These are phyloP conservation scores for Mikania micrantha DNA, from an alignment of 129 eudicot species.

Conservation along the genomic window DNA sequence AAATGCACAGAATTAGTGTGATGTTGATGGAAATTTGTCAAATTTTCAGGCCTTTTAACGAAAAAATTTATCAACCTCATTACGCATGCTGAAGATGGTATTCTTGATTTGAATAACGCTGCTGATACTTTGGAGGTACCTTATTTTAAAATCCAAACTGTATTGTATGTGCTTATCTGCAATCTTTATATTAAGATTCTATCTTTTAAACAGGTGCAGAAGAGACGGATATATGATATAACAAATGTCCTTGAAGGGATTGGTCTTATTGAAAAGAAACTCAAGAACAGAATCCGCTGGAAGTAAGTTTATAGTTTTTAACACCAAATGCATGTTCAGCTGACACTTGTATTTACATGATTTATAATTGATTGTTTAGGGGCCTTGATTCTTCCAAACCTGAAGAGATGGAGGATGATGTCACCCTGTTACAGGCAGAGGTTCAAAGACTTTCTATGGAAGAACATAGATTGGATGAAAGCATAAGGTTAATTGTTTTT, in stretches of 20 bases:
- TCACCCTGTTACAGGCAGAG: constrained; percentile 67
- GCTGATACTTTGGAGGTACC: constrained; percentile 93
- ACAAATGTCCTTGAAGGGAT: constrained; percentile 99
- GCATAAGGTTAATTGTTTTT: constrained; percentile 52
- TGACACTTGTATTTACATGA: constrained; percentile 58
- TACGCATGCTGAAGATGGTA: constrained; percentile 96
- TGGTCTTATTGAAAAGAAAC: constrained; percentile 98
- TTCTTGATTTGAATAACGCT: constrained; percentile 90
- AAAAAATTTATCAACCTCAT: constrained; percentile 75
- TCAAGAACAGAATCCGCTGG: constrained; percentile 94
- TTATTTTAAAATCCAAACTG: neutral
- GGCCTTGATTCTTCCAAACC: constrained; percentile 85
- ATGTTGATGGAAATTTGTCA: constrained; percentile 9
- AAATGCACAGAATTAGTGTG: constrained; percentile 32
- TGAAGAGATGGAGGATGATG: constrained; percentile 72
- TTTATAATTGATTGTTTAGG: constrained; percentile 53
- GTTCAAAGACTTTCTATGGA: constrained; percentile 78
- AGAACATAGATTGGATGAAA: constrained; percentile 80
- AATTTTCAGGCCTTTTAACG: constrained; percentile 69
- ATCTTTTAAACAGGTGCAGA: constrained; percentile 67
- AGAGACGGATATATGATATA: constrained; percentile 95
- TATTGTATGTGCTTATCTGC: neutral
- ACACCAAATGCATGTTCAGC: constrained; percentile 52
- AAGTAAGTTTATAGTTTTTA: constrained; percentile 45
- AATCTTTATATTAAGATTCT: neutral